Evolutionary conservation across 306 rosid genomes (phyloP), one percentile per base, ranked within the genome.

Genomic region (Styphnolobium japonicum): DNA sequence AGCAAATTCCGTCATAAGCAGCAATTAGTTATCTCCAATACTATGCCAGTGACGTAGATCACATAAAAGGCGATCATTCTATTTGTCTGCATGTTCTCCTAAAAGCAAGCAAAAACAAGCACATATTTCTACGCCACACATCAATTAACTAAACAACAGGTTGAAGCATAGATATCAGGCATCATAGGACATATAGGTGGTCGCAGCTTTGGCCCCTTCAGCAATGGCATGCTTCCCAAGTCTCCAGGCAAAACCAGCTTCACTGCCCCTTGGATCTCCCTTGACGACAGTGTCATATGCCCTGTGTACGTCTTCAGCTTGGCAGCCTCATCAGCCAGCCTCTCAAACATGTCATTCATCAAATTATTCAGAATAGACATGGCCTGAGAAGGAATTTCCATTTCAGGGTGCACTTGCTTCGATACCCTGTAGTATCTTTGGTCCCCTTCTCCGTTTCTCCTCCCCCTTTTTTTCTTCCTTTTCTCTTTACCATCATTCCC

Each of bases 301-400:
- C 90, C 68, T 0, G 89, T 74, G 66, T 89, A 87, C 12, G 14
- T 77, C 1, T 75, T 75, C 57, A 94, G 82, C 74, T 33, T 86
- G 0, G 89, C 19, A 23, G 97, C 97, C 51, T 92, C 95, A 33
- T 22, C 64, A 0, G 89, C 93, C 6, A 94, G 81, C 78, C 91
- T 86, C 77, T 91, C 95, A 76, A 92, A 91, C 95, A 94, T 89
- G 84, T 94, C 98, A 53, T 63, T 77, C 97, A 94, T 92, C 53
- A 89, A 76, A 53, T 89, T 94, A 81, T 91, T 88, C 10, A 94
- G 15, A 23, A 88, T 23, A 1, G 82, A 77, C 97, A 91, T 91
- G 40, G 90, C 88, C 69, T 87, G 80, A 0, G 87, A 85, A 2
- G 97, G 88, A 14, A 91, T 81, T 3, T 88, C 93, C 87, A 91